Conservation (phyloP, 1,284 basidiomycete genomes). For the Microbotryum silenes-acaulis region DNA sequence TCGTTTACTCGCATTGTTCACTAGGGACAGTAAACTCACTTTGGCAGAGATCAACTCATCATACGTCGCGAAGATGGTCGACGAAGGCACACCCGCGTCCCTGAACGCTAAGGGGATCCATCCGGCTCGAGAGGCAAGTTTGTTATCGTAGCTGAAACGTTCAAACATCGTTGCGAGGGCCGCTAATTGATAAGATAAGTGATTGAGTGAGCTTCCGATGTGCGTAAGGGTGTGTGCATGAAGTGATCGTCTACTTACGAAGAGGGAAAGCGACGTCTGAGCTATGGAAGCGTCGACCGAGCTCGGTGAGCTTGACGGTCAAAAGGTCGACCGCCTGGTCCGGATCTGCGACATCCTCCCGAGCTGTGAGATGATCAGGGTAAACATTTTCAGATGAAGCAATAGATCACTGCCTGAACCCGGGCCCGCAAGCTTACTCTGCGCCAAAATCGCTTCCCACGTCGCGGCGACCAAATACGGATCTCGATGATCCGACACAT, state of each 20-base stretch:
- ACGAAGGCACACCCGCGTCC: constrained; percentile 65
- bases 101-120: constrained; percentile 72
- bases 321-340: constrained; percentile 56
- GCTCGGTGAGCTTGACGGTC: constrained; percentile 55
- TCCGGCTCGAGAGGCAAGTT: constrained; percentile 54
- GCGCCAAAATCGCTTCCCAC: constrained; percentile 79
- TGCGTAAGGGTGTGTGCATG: background rate
- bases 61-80: constrained; percentile 72
- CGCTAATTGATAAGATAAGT: constrained; percentile 45
- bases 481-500: constrained; percentile 87
- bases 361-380: constrained; percentile 40
- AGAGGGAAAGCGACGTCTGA: constrained; percentile 84
- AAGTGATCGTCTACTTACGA: constrained; percentile 48
- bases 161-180: constrained; percentile 61
- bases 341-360: constrained; percentile 40
- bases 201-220: background rate
- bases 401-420: constrained; percentile 28
- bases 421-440: constrained; percentile 49
- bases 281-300: constrained; percentile 78
- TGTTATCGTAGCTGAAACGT: constrained; percentile 54
- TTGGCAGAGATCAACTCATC: constrained; percentile 81
- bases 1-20: background rate
- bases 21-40: constrained; percentile 45
- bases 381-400: constrained; percentile 18
- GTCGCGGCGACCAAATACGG: constrained; percentile 70